These are phyloP conservation scores for Emydomyces testavorans DNA, from an alignment of 2,329 filamentous ascomycete species.

Conservation along the genomic window DNA sequence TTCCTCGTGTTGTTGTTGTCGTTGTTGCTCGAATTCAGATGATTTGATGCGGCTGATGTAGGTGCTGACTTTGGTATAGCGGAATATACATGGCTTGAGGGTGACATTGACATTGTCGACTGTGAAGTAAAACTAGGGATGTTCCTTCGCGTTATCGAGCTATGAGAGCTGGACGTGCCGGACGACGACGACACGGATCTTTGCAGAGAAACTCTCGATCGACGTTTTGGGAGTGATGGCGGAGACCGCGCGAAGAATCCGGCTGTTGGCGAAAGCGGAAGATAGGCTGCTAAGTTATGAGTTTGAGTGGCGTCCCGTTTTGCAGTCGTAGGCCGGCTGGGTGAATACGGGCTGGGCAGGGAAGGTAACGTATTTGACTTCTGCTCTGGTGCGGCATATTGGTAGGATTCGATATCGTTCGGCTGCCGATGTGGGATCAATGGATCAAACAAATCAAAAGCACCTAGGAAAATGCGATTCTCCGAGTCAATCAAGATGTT, in stretches of 20 bases:
- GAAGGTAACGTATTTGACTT: slow-evolving; percentile 27
- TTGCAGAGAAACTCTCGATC: not conserved
- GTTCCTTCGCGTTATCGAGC: slow-evolving; percentile 2
- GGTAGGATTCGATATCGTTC: slow-evolving; percentile 46
- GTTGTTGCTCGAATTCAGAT: not conserved
- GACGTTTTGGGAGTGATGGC: not conserved
- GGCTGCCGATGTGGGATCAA: slow-evolving; percentile 43
- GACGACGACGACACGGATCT: slow-evolving; percentile 6
- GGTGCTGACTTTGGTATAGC: not conserved
- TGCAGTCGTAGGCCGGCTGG: not conserved
- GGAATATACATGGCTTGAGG: not conserved
- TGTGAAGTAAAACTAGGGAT: slow-evolving; percentile 8
- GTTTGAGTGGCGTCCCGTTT: not conserved
- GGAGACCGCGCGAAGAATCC: slow-evolving; percentile 3
- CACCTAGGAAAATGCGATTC: slow-evolving; percentile 47
- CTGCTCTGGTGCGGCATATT: slow-evolving; percentile 49
- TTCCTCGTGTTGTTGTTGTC: not conserved
- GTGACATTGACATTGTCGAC: slow-evolving; percentile 1
- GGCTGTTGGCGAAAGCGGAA: not conserved
- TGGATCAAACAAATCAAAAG: slow-evolving; percentile 45
- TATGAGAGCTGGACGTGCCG: not conserved
- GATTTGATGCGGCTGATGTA: not conserved
- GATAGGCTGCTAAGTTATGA: not conserved
- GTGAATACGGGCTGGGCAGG: not conserved
- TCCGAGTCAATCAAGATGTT: slow-evolving; percentile 48